Conservation (phyloP, 495 filamentous ascomycete species). For the Penicillium dipodomyicola region DNA sequence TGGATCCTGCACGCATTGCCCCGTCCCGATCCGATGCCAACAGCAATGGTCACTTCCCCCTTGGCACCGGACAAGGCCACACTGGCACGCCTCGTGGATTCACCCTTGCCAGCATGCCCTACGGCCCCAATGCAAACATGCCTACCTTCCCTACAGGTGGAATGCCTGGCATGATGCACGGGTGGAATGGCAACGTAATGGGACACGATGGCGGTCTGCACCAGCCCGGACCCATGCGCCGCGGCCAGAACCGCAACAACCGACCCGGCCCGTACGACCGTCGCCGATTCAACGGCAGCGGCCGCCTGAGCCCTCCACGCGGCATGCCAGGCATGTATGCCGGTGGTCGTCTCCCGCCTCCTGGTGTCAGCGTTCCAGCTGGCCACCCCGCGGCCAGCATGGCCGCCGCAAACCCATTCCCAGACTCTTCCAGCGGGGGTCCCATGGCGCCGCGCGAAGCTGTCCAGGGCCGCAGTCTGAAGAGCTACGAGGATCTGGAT, state of each 20-base stretch:
- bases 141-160: constrained; percentile 28
- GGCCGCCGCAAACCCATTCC: constrained; percentile 46
- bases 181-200: constrained; percentile 47
- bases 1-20: constrained; percentile 90
- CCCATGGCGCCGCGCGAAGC: constrained; percentile 77
- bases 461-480: constrained; percentile 83
- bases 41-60: constrained; percentile 92
- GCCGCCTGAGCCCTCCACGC: constrained; percentile 45
- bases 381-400: constrained; percentile 45
- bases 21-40: constrained; percentile 94
- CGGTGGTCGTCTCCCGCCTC: constrained; percentile 37
- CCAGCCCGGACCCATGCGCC: constrained; percentile 59
- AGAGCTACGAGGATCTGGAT: constrained; percentile 96
- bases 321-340: constrained; percentile 39
- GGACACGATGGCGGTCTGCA: constrained; percentile 43
- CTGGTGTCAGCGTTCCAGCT: constrained; percentile 37
- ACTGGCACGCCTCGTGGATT: constrained; percentile 92
- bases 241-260: constrained; percentile 50
- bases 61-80: constrained; percentile 64
- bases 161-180: constrained; percentile 51
- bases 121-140: constrained; percentile 4
- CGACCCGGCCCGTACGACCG: constrained; percentile 60
- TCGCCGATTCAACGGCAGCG: constrained; percentile 37
- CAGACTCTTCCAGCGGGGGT: constrained; percentile 54
- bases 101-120: constrained; percentile 70